Conservation (phyloP, 345 rosid species). For the Excoecaria cochinchinensis region DNA sequence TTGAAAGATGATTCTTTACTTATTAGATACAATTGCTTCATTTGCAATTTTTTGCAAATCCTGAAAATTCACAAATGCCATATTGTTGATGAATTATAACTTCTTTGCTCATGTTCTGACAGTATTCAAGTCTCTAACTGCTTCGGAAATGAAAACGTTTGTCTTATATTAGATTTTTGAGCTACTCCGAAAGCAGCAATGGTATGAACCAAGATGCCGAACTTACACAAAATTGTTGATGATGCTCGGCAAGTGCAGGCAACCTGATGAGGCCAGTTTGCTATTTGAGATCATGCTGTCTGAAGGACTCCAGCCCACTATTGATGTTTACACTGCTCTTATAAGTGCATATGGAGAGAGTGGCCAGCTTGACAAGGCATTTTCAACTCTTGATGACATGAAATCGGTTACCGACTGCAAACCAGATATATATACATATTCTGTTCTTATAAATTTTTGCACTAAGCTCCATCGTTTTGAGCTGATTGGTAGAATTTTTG, state of each 20-base stretch:
- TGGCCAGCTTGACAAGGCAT: slow-evolving; percentile 53
- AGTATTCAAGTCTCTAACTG: neutral
- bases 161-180: slow-evolving; percentile 48
- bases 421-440: slow-evolving; percentile 74
- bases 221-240: slow-evolving; percentile 59
- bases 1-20: neutral
- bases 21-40: neutral
- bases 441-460: slow-evolving; percentile 62
- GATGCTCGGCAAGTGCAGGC: slow-evolving; percentile 77
- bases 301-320: slow-evolving; percentile 66
- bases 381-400: slow-evolving; percentile 59
- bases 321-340: slow-evolving; percentile 79
- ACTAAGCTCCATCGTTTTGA: slow-evolving; percentile 49
- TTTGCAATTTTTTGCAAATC: neutral
- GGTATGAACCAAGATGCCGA: slow-evolving; percentile 78
- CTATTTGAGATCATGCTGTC: slow-evolving; percentile 64
- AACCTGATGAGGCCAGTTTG: slow-evolving; percentile 62
- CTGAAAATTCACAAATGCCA: neutral
- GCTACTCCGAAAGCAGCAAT: slow-evolving; percentile 73
- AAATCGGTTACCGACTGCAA: slow-evolving; percentile 64
- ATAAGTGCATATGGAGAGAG: slow-evolving; percentile 65
- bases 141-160: slow-evolving; percentile 6
- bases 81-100: neutral
- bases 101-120: neutral
- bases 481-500: slow-evolving; percentile 44